A percentile compares a stretch with the other conserved stretches of the same genome.
phyloP scores from a whole-genome alignment of 345 rosid species.

The Euclidium syriacum region DNA sequence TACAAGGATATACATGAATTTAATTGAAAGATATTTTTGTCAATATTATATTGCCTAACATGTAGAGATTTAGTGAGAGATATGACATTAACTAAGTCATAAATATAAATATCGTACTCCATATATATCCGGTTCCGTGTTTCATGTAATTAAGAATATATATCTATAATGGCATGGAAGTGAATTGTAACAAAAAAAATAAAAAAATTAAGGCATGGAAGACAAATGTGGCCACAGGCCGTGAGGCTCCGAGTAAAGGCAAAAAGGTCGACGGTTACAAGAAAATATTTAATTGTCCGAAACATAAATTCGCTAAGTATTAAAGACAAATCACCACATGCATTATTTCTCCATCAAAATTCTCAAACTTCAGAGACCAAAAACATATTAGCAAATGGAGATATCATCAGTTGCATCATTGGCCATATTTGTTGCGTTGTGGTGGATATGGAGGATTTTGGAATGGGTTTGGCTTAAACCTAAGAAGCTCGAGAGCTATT shows the following conservation, averaged over 20 bases:
- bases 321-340: not conserved
- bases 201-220: slow-evolving; percentile 12
- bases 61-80: no score
- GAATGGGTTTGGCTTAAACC: slow-evolving; percentile 28
- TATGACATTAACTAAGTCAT: no score
- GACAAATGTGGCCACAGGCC: slow-evolving; percentile 19
- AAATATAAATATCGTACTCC: not conserved
- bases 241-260: slow-evolving; percentile 9
- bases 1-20: no score
- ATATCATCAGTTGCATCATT: slow-evolving; percentile 2
- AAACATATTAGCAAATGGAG: slow-evolving; percentile 3
- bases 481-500: slow-evolving; percentile 14
- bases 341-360: slow-evolving; percentile 6
- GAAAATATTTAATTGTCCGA: not conserved
- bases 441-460: slow-evolving; percentile 18
- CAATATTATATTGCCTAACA: no score
- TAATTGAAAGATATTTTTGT: not conserved
- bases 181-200: not conserved
- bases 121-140: no score
- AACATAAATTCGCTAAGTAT: not conserved
- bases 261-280: slow-evolving; percentile 9
- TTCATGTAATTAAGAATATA: not conserved
- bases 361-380: not conserved
- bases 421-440: slow-evolving; percentile 1
- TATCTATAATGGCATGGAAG: not conserved